Base-by-base conservation (phyloP, 148 eudicot species). In the Rhododendron vialii region DNA sequence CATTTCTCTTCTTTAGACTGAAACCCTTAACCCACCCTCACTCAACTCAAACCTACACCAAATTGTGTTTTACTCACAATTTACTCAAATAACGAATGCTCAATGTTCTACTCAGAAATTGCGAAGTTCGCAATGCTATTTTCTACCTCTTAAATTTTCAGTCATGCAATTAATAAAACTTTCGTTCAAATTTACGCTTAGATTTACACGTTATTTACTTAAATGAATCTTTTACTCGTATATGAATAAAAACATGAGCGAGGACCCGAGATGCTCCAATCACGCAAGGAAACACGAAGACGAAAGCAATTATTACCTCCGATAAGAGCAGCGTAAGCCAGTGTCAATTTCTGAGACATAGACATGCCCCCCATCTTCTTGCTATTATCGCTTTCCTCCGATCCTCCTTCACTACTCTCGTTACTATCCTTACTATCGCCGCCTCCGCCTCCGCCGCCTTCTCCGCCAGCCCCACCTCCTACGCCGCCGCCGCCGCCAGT, bases 291-390 rank as follows among this genome's bases (percentile, higher is more conserved):
- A 13, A 35, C 3, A 1, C 1, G 24, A 8, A 55, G 35, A 81
- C 48, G 20, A 18, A 50, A 28, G 69, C 45, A 84, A 55, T 55
- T 55, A 55, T 2, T 84, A 87, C 88, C 88, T 69, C 97, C 99
- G 83, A 96, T 95, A 35, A 96, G 84, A 26, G 91, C 93, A 81
- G 99, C 99, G 82, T 94, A 96, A 55, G 91, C 98, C 14, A 96
- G 90, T 28, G 99, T 95, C 26, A 96, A 75, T 85, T 96, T 96
- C 91, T 96, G 99, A 67, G 98, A 94, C 97, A 95, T 94, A 7
- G 91, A 92, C 87, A 95, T 92, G 85, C 89, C 96, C 71, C 88
- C 96, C 75, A 45, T 85, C 51, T 89, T 89, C 88, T 91, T 92
- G 67, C 83, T 83, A 36, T 85, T 87, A 24, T 85, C 90, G 75